Percentiles rank a stretch among this genome's conserved stretches.
These are phyloP conservation scores for Blastobotrys aristatus DNA, from an alignment of 1,139 yeast genomes.

Conservation along the genomic window DNA sequence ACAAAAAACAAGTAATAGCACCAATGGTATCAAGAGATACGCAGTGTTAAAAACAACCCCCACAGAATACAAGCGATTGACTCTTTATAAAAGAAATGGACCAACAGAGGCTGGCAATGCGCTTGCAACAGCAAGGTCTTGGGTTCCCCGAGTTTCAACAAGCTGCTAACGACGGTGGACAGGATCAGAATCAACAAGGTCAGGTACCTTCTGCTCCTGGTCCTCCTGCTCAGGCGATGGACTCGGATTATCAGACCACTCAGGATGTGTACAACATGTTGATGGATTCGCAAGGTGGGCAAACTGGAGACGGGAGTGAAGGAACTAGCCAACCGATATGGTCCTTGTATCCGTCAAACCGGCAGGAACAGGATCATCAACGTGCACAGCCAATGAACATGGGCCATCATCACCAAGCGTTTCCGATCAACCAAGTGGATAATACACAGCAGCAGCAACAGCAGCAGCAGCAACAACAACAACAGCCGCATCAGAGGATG, in stretches of 20 bases:
- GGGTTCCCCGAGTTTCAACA: conserved; percentile 14
- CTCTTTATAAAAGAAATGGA: conserved; percentile 4
- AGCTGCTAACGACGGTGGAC: too few relatives aligned
- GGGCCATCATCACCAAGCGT: too few relatives aligned
- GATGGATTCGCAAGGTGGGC: not conserved
- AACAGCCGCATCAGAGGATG: not conserved
- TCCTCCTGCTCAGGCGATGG: too few relatives aligned
- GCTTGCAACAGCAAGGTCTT: conserved; percentile 15
- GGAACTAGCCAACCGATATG: conserved; percentile 20
- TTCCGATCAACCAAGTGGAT: conserved; percentile 7
- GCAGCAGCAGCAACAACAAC: not conserved
- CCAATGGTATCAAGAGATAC: not conserved
- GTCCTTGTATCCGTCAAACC: conserved; percentile 20
- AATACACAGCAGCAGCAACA: not conserved
- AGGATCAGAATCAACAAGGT: not conserved
- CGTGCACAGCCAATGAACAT: conserved; percentile 1
- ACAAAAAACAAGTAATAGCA: not conserved
- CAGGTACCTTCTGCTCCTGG: not conserved
- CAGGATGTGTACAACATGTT: conserved; percentile 2
- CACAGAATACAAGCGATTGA: not conserved
- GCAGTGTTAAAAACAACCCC: not conserved
- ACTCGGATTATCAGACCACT: not conserved
- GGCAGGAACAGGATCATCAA: conserved; percentile 3
- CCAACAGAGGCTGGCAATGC: conserved; percentile 14
- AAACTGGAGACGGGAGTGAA: not conserved